These are phyloP conservation scores for Gillenia trifoliata DNA, from an alignment of 306 rosid genomes.

Conservation along the genomic window DNA sequence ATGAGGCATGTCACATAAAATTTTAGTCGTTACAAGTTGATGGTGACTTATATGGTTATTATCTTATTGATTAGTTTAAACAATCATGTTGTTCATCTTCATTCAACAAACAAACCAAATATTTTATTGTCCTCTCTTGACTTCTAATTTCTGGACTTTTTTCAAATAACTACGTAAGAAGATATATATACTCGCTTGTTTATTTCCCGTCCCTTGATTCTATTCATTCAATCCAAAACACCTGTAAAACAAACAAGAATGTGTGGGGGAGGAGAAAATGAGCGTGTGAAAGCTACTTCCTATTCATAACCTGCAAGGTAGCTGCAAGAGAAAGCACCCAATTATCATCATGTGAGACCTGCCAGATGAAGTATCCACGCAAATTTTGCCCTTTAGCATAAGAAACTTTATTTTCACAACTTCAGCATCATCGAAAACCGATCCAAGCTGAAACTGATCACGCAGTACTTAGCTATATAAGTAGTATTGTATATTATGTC, in stretches of 20 bases:
- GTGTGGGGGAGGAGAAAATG: background rate
- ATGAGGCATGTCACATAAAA: too few species aligned
- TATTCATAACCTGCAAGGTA: conserved; percentile 15
- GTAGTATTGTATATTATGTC: conserved; percentile 18
- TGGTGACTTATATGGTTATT: background rate
- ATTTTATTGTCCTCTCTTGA: background rate
- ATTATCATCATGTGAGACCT: conserved; percentile 24
- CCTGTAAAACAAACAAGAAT: too few species aligned
- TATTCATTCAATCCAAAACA: too few species aligned
- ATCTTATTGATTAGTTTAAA: too few species aligned
- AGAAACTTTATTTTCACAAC: conserved; percentile 21
- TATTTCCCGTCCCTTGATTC: too few species aligned
- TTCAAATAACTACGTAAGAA: too few species aligned
- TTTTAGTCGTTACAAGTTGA: too few species aligned
- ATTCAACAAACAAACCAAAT: background rate
- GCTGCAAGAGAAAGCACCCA: conserved; percentile 31
- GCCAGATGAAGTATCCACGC: conserved; percentile 29
- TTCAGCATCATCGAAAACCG: conserved; percentile 31
- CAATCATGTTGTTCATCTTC: background rate
- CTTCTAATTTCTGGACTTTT: background rate
- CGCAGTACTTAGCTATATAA: conserved; percentile 27
- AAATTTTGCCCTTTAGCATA: conserved; percentile 32
- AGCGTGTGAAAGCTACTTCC: background rate
- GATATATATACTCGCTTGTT: too few species aligned
- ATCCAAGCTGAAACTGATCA: conserved; percentile 32